phyloP scores from a whole-genome alignment of 2,329 filamentous ascomycete genomes.

The Diaporthe longicolla region DNA sequence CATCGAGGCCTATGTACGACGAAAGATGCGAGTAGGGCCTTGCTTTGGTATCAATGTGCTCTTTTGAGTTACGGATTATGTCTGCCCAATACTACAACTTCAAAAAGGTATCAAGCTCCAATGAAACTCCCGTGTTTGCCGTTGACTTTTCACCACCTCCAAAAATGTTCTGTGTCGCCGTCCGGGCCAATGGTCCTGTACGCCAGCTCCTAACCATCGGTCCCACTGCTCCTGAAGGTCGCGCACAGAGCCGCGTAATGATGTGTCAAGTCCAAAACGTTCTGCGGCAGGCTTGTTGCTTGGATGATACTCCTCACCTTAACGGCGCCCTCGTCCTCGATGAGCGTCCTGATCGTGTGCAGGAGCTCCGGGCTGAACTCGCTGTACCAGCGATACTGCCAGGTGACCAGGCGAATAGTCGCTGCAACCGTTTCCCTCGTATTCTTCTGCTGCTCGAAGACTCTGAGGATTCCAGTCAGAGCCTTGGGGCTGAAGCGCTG shows the following conservation, averaged over 20 bases:
- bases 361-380: slow-evolving; percentile 97
- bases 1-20: not conserved
- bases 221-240: slow-evolving; percentile 94
- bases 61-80: slow-evolving; percentile 18
- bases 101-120: slow-evolving; percentile 41
- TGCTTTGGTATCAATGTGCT: slow-evolving; percentile 25
- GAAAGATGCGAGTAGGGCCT: not conserved
- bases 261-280: slow-evolving; percentile 93
- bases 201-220: slow-evolving; percentile 75
- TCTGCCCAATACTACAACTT: slow-evolving; percentile 20
- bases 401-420: slow-evolving; percentile 93
- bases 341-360: slow-evolving; percentile 88
- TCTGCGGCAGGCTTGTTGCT: slow-evolving; percentile 92
- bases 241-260: slow-evolving; percentile 96
- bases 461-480: slow-evolving; percentile 84
- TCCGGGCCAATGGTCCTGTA: not conserved
- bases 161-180: not conserved
- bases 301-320: slow-evolving; percentile 98
- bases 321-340: slow-evolving; percentile 97
- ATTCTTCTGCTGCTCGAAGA: slow-evolving; percentile 83
- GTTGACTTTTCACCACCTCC: not conserved
- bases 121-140: slow-evolving; percentile 30
- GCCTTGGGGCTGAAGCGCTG: slow-evolving; percentile 95
- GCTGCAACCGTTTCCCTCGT: slow-evolving; percentile 85
- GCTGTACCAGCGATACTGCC: slow-evolving; percentile 99